phyloP scores from a whole-genome alignment of 148 eudicot genomes.

The Bassia scoparia region DNA sequence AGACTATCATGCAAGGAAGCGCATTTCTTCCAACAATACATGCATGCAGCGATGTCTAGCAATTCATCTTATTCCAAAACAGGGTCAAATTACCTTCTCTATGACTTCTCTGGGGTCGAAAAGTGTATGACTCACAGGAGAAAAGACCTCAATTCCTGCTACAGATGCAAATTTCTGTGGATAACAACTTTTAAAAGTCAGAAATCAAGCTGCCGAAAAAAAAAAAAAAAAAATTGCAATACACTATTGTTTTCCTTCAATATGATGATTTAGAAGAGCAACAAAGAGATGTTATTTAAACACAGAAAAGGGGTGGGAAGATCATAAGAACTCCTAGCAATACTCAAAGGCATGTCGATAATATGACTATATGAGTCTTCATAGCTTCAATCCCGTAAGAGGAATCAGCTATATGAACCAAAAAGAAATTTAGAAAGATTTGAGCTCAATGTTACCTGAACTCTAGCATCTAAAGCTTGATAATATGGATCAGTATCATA shows the following conservation, averaged over 20 bases:
- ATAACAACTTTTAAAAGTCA: constrained; percentile 4
- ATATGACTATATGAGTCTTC: too few species aligned
- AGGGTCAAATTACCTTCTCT: constrained; percentile 46
- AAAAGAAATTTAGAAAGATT: neutral
- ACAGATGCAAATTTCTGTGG: constrained; percentile 56
- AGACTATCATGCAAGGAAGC: neutral
- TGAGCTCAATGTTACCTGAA: constrained; percentile 42
- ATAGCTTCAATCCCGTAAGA: too few species aligned
- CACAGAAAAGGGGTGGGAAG: too few species aligned
- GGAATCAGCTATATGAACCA: too few species aligned
- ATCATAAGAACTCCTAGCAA: neutral
- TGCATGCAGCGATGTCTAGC: neutral
- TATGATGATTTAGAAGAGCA: neutral
- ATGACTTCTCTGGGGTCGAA: constrained; percentile 80
- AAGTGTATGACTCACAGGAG: constrained; percentile 90
- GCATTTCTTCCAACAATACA: constrained; percentile 2
- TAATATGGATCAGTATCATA: constrained; percentile 88
- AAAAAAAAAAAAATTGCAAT: neutral
- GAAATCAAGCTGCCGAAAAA: neutral
- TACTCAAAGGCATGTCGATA: too few species aligned
- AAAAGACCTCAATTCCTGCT: constrained; percentile 64
- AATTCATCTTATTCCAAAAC: neutral
- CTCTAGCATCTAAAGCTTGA: constrained; percentile 67
- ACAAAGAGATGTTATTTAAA: neutral
- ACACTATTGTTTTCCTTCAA: neutral